Conservation (phyloP, 2,329 filamentous ascomycete genomes). For the Colletotrichum sp. region DNA sequence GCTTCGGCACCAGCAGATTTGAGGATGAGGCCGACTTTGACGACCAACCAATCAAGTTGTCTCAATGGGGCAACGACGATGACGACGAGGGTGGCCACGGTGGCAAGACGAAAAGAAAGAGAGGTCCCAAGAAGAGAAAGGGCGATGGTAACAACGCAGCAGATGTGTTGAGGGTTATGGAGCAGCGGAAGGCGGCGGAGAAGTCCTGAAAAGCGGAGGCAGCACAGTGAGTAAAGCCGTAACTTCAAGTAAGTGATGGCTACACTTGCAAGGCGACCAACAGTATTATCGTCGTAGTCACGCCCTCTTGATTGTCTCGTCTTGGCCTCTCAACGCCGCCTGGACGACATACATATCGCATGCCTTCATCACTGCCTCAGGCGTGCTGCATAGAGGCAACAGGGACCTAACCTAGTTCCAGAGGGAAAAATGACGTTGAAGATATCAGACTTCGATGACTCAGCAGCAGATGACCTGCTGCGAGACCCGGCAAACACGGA, state of each 20-base stretch:
- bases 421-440: background rate
- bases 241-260: background rate
- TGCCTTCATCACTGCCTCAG: background rate
- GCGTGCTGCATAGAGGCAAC: background rate
- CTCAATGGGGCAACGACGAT: conserved; percentile 63
- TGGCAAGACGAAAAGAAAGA: conserved; percentile 66
- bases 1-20: conserved; percentile 86
- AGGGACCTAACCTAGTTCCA: background rate
- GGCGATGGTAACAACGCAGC: conserved; percentile 78
- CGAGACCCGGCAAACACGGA: background rate
- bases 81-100: conserved; percentile 51
- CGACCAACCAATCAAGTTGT: conserved; percentile 68
- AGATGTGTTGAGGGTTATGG: conserved; percentile 82
- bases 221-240: background rate
- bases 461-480: background rate
- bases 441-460: conserved; percentile 5
- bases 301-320: background rate
- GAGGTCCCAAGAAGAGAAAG: conserved; percentile 76
- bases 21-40: conserved; percentile 89
- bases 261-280: background rate
- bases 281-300: background rate
- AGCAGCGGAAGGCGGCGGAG: conserved; percentile 53
- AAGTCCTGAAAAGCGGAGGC: conserved; percentile 17
- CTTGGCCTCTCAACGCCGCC: background rate
- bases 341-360: background rate